Evolutionary conservation across 805 yeast species (phyloP).

Genomic region (Kluyveromyces lactis): DNA sequence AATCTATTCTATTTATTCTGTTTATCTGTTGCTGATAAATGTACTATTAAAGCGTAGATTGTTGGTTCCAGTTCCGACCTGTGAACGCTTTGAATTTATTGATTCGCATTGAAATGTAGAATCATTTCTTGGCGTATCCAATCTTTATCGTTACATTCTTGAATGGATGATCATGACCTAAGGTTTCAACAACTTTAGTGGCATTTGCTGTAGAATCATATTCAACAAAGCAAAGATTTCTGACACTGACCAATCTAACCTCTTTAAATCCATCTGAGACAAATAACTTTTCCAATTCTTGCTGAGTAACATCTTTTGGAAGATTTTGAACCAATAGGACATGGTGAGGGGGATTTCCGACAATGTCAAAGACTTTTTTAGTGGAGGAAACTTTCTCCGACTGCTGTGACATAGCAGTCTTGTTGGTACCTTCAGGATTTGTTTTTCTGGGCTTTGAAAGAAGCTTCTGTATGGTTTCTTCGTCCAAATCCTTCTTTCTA

Average conservation of each 20-base stretch:
- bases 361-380: constrained; percentile 14
- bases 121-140: constrained; percentile 24
- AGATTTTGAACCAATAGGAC: constrained; percentile 59
- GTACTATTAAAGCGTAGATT: no score
- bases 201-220: constrained; percentile 52
- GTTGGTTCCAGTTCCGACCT: background rate
- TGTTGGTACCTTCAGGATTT: background rate
- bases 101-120: background rate
- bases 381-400: background rate
- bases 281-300: constrained; percentile 40
- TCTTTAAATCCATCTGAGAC: constrained; percentile 53
- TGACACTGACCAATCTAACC: constrained; percentile 54
- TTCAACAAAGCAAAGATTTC: constrained; percentile 75
- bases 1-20: no score
- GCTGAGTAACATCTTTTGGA: constrained; percentile 36
- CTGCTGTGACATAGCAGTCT: constrained; percentile 7
- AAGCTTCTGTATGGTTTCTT: constrained; percentile 9
- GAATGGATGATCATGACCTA: constrained; percentile 12
- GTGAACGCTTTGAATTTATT: no score
- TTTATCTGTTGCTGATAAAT: no score
- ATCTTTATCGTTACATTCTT: constrained; percentile 12
- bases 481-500: constrained; percentile 14
- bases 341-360: constrained; percentile 54
- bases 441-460: constrained; percentile 5
- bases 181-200: constrained; percentile 11